A percentile compares a stretch with the other conserved stretches of the same genome.
These are phyloP conservation scores for Austroboletus novae-zelandiae DNA, from an alignment of 1,284 basidiomycete genomes.

Conservation along the genomic window DNA sequence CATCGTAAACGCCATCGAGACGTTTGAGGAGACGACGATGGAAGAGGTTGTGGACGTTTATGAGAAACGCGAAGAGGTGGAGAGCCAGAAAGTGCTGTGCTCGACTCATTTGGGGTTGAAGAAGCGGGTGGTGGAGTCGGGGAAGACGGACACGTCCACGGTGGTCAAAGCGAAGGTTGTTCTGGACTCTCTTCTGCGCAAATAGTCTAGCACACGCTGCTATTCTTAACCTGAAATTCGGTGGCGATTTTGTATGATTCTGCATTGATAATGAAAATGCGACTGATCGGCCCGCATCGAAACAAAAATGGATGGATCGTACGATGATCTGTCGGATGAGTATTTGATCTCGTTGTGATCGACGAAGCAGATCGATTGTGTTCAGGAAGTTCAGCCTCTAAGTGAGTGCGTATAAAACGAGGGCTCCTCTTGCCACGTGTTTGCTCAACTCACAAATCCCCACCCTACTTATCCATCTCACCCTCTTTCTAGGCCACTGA, in stretches of 20 bases:
- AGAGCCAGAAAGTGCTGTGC: constrained; percentile 11
- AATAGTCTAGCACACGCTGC: not conserved
- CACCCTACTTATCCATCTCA: not conserved
- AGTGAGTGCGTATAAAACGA: constrained; percentile 2
- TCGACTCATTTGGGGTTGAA: constrained; percentile 12
- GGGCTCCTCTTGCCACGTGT: not conserved
- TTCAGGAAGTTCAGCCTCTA: not conserved
- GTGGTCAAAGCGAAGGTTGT: constrained; percentile 14
- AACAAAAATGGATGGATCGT: not conserved
- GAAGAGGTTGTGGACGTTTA: constrained; percentile 5
- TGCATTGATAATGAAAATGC: too few species aligned
- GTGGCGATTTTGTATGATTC: not conserved
- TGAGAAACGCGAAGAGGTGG: not conserved
- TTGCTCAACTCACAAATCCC: constrained; percentile 1
- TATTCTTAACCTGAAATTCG: not conserved
- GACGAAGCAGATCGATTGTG: not conserved
- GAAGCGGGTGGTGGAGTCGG: constrained; percentile 10
- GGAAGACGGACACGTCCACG: constrained; percentile 2
- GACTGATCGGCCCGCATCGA: too few species aligned
- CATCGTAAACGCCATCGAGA: not conserved
- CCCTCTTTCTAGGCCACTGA: constrained; percentile 59
- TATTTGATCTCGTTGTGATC: too few species aligned
- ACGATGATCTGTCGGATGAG: not conserved
- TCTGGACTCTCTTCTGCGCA: constrained; percentile 6
- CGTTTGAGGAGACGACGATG: constrained; percentile 12